phyloP scores from a whole-genome alignment of 192 early-diverging fungal species.

The Coemansia sp. region DNA sequence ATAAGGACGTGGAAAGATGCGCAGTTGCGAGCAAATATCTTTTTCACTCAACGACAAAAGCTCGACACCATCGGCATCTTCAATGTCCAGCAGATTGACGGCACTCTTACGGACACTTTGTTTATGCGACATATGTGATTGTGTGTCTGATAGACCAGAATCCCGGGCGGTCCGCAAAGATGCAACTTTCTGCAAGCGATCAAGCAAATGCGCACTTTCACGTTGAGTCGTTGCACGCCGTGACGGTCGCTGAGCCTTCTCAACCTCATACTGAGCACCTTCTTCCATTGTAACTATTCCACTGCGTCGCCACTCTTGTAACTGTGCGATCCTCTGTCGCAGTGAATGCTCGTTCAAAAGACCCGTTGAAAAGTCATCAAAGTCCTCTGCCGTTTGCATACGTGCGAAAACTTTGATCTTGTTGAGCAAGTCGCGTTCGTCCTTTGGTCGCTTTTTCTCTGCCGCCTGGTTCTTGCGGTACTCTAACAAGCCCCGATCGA shows the following conservation, averaged over 20 bases:
- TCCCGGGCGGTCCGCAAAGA: conserved; percentile 18
- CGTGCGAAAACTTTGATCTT: conserved; percentile 83
- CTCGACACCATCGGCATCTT: conserved; percentile 80
- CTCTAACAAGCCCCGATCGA: conserved; percentile 85
- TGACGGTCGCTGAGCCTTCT: conserved; percentile 54
- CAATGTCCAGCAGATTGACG: conserved; percentile 66
- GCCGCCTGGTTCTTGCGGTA: conserved; percentile 71
- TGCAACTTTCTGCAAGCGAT: conserved; percentile 38
- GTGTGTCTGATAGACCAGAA: background rate
- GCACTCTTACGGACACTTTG: conserved; percentile 17
- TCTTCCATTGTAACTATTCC: conserved; percentile 76
- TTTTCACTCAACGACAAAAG: conserved; percentile 77
- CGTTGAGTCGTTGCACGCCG: conserved; percentile 43
- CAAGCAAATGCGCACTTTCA: conserved; percentile 48
- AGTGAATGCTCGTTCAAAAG: conserved; percentile 67
- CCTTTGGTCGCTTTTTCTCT: conserved; percentile 81
- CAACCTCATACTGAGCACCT: conserved; percentile 71
- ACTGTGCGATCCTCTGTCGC: conserved; percentile 72
- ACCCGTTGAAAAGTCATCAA: conserved; percentile 73
- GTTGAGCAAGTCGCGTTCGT: conserved; percentile 82
- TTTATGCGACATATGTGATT: background rate
- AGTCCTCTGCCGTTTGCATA: conserved; percentile 78
- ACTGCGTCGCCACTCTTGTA: conserved; percentile 87
- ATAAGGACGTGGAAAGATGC: conserved; percentile 86
- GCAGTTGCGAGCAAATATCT: conserved; percentile 73